A percentile compares a stretch with the other conserved stretches of the same genome.
These are phyloP conservation scores for Blastobotrys aristatus DNA, from an alignment of 1,139 yeast genomes.

Conservation along the genomic window DNA sequence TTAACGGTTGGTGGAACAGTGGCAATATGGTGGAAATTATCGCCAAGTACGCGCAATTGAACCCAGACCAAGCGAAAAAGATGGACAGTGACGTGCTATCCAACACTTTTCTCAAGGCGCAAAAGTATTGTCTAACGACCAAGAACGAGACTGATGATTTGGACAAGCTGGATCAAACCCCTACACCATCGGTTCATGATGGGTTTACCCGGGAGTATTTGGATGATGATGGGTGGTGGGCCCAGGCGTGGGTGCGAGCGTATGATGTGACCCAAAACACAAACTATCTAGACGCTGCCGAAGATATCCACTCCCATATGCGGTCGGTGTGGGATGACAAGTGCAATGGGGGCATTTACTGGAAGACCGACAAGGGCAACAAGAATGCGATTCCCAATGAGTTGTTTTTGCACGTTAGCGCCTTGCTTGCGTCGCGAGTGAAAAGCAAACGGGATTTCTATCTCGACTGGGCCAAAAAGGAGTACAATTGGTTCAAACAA, in stretches of 20 bases:
- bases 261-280: slow-evolving; percentile 18
- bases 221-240: slow-evolving; percentile 24
- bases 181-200: slow-evolving; percentile 12
- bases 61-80: not conserved
- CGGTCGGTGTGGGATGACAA: slow-evolving; percentile 16
- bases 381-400: slow-evolving; percentile 22
- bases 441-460: slow-evolving; percentile 10
- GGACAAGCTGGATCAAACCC: slow-evolving; percentile 1
- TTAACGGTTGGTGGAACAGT: slow-evolving; percentile 16
- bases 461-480: slow-evolving; percentile 17
- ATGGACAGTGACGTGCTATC: slow-evolving; percentile 4
- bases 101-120: slow-evolving; percentile 18
- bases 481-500: slow-evolving; percentile 18
- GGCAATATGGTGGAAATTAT: slow-evolving; percentile 17
- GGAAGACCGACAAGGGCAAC: slow-evolving; percentile 16
- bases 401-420: slow-evolving; percentile 16
- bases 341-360: slow-evolving; percentile 21
- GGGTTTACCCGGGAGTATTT: slow-evolving; percentile 18
- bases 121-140: slow-evolving; percentile 10
- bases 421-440: slow-evolving; percentile 17
- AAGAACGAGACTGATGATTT: slow-evolving; percentile 5
- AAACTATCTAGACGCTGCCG: slow-evolving; percentile 16
- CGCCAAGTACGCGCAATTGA: slow-evolving; percentile 10
- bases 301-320: slow-evolving; percentile 15
- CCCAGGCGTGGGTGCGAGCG: slow-evolving; percentile 19